These are phyloP conservation scores for Tuber brumale DNA, from an alignment of 495 filamentous ascomycete species.

Conservation along the genomic window DNA sequence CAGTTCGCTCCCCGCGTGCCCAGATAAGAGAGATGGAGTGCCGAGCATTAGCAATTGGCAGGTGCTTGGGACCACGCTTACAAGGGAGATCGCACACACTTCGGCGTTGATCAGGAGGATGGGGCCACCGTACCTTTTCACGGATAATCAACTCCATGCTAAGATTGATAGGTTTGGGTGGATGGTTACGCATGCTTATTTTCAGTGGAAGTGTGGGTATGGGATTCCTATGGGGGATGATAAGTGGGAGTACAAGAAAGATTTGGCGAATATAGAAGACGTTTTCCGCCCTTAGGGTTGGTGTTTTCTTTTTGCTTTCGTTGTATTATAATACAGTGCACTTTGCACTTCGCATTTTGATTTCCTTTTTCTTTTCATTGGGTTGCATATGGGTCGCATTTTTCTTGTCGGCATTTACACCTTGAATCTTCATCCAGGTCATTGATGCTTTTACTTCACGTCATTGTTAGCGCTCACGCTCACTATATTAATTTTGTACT, in stretches of 20 bases:
- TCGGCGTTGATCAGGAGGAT: not conserved
- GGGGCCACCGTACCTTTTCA: not conserved
- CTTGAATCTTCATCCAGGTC: not conserved
- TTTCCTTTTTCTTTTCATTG: not conserved
- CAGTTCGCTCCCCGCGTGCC: not conserved
- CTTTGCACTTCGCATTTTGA: not conserved
- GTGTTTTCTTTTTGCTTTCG: not conserved
- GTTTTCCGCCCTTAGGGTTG: not conserved
- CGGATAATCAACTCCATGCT: not conserved
- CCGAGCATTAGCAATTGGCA: conserved; percentile 2
- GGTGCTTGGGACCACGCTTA: not conserved
- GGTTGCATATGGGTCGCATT: not conserved
- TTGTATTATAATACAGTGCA: not conserved
- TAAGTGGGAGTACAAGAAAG: not conserved
- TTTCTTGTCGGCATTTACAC: not conserved
- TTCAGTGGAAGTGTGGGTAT: not conserved
- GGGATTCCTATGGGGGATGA: not conserved
- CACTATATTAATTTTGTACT: not conserved
- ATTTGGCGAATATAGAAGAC: not conserved
- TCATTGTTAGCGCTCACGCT: not conserved
- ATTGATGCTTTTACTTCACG: not conserved
- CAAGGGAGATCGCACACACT: not conserved
- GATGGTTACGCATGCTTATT: not conserved
- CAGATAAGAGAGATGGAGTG: not conserved
- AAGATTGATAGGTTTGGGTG: not conserved